phyloP scores from a whole-genome alignment of 1,284 basidiomycete species.

The Boletellus deceptivus region DNA sequence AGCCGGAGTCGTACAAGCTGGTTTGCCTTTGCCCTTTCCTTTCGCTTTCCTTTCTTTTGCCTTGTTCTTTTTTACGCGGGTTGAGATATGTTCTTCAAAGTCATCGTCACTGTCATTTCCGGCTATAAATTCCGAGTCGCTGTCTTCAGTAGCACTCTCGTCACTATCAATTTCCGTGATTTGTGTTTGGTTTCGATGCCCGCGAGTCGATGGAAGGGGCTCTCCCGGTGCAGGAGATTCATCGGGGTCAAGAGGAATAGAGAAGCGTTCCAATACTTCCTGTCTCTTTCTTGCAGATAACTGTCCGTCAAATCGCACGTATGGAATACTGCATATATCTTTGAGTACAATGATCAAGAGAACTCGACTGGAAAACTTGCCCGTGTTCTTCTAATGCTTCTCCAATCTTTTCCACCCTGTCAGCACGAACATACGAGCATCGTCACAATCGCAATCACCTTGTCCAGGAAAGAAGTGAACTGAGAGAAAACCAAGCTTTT shows the following conservation, averaged over 20 bases:
- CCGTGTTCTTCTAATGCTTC: conserved; percentile 64
- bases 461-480: conserved; percentile 82
- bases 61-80: conserved; percentile 32
- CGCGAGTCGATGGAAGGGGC: conserved; percentile 9
- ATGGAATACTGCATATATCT: conserved; percentile 56
- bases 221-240: conserved; percentile 20
- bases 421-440: not conserved
- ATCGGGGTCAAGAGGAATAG: conserved; percentile 52
- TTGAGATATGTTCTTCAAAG: conserved; percentile 38
- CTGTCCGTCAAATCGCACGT: conserved; percentile 78
- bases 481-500: conserved; percentile 86
- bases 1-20: conserved; percentile 17
- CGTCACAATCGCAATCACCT: conserved; percentile 40
- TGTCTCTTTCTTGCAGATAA: conserved; percentile 78
- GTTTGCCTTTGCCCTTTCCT: conserved; percentile 34
- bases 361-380: conserved; percentile 33
- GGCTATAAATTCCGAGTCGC: conserved; percentile 25
- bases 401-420: conserved; percentile 52
- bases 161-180: conserved; percentile 24
- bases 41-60: conserved; percentile 37
- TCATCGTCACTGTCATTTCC: conserved; percentile 38
- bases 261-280: conserved; percentile 74
- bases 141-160: conserved; percentile 16
- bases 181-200: not conserved
- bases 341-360: conserved; percentile 11